Conservation (phyloP, 495 filamentous ascomycete species). For the Clohesyomyces aquaticus region DNA sequence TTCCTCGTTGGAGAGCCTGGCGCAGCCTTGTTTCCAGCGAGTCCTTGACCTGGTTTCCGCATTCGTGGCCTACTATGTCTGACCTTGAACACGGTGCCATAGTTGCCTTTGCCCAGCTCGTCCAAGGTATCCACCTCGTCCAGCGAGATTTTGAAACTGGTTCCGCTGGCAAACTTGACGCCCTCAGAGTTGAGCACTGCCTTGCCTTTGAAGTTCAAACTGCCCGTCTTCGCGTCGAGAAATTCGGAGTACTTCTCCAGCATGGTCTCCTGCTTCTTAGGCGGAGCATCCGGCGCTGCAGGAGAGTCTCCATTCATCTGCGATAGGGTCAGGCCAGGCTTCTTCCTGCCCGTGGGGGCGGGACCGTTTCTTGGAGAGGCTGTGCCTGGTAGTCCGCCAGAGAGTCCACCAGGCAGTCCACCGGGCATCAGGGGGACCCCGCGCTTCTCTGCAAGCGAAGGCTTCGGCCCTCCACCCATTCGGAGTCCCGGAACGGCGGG, state of each 20-base stretch:
- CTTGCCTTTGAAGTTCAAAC: slow-evolving; percentile 90
- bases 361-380: slow-evolving; percentile 31
- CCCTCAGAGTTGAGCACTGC: slow-evolving; percentile 85
- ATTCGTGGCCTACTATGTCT: slow-evolving; percentile 79
- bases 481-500: slow-evolving; percentile 43
- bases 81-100: slow-evolving; percentile 97
- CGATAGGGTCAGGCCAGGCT: slow-evolving; percentile 46
- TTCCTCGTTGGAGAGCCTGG: slow-evolving; percentile 39
- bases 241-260: slow-evolving; percentile 92
- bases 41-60: slow-evolving; percentile 76
- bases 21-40: slow-evolving; percentile 60
- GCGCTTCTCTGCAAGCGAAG: slow-evolving; percentile 54
- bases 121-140: slow-evolving; percentile 95
- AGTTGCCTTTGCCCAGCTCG: slow-evolving; percentile 97
- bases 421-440: no score
- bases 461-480: slow-evolving; percentile 45
- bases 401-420: no score
- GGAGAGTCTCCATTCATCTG: slow-evolving; percentile 44
- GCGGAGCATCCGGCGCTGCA: slow-evolving; percentile 18
- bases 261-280: slow-evolving; percentile 58
- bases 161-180: slow-evolving; percentile 88
- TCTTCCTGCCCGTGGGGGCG: slow-evolving; percentile 41
- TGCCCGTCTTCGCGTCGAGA: slow-evolving; percentile 89
- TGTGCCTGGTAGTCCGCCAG: slow-evolving; percentile 47
- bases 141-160: slow-evolving; percentile 89